Conservation (phyloP, 1,139 yeast genomes). For the Geotrichum bryndzae region DNA sequence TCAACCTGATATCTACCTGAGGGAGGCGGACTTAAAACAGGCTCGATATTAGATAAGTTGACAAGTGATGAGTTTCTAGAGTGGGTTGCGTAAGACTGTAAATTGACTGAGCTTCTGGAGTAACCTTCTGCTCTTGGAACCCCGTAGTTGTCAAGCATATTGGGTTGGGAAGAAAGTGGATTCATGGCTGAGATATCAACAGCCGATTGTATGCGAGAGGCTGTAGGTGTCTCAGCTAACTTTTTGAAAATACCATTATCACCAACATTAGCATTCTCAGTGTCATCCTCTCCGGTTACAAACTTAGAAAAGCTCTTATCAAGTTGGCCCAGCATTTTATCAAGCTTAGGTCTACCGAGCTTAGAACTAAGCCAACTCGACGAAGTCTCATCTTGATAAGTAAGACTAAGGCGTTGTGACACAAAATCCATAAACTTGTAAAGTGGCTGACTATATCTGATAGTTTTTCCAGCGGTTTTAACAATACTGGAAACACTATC, state of each 20-base stretch:
- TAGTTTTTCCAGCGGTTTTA: conserved; percentile 42
- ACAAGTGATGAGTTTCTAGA: conserved; percentile 1
- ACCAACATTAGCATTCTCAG: conserved; percentile 27
- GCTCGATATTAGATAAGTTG: background rate
- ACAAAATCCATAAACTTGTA: conserved; percentile 38
- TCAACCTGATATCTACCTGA: background rate
- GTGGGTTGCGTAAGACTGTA: background rate
- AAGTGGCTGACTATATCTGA: conserved; percentile 39
- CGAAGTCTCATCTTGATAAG: conserved; percentile 39
- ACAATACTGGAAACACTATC: conserved; percentile 47
- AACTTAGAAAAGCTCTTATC: conserved; percentile 76
- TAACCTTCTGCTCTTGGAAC: background rate
- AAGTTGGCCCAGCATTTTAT: conserved; percentile 80
- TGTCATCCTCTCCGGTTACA: conserved; percentile 69
- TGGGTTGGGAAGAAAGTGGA: background rate
- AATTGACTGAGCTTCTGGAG: background rate
- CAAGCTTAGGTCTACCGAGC: conserved; percentile 70
- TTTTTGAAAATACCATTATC: conserved; percentile 60
- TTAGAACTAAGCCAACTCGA: conserved; percentile 58
- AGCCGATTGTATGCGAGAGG: conserved; percentile 17
- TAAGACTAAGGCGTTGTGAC: conserved; percentile 22
- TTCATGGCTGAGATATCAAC: conserved; percentile 8
- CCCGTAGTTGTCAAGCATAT: conserved; percentile 5
- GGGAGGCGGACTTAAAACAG: conserved; percentile 1
- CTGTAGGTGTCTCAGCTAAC: conserved; percentile 36